Conservation (phyloP, 257 asterid species). For the Ballota nigra region DNA sequence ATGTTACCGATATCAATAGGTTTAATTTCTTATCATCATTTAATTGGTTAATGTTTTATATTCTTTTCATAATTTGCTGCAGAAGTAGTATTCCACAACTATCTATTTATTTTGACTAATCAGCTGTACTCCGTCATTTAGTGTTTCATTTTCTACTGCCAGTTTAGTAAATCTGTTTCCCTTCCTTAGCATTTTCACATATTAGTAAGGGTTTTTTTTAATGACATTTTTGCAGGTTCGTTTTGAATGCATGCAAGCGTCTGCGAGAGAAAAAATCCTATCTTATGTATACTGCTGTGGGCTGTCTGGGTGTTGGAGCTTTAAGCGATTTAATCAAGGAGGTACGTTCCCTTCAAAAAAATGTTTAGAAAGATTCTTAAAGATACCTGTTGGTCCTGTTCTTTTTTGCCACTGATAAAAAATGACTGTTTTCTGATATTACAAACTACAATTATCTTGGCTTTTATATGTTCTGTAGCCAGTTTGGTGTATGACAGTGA, state of each 20-base stretch:
- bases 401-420: neutral
- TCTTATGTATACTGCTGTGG: constrained; percentile 85
- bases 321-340: constrained; percentile 82
- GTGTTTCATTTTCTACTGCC: constrained; percentile 6
- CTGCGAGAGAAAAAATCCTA: constrained; percentile 76
- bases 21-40: constrained; percentile 17
- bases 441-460: constrained; percentile 4
- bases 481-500: neutral
- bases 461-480: neutral
- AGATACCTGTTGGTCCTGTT: neutral
- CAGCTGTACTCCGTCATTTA: neutral
- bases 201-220: constrained; percentile 7
- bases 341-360: constrained; percentile 36
- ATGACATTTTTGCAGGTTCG: constrained; percentile 52
- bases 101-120: neutral
- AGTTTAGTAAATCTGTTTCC: neutral
- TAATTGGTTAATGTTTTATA: neutral
- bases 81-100: neutral
- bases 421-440: neutral
- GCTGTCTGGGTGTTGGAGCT: constrained; percentile 80
- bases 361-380: neutral
- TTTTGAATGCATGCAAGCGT: constrained; percentile 63
- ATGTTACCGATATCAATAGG: constrained; percentile 62
- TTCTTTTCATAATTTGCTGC: neutral
- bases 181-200: neutral